Evolutionary conservation across 2,329 filamentous ascomycete genomes (phyloP), one percentile per base, ranked within the genome.

Genomic region (Simplicillium aogashimaense): DNA sequence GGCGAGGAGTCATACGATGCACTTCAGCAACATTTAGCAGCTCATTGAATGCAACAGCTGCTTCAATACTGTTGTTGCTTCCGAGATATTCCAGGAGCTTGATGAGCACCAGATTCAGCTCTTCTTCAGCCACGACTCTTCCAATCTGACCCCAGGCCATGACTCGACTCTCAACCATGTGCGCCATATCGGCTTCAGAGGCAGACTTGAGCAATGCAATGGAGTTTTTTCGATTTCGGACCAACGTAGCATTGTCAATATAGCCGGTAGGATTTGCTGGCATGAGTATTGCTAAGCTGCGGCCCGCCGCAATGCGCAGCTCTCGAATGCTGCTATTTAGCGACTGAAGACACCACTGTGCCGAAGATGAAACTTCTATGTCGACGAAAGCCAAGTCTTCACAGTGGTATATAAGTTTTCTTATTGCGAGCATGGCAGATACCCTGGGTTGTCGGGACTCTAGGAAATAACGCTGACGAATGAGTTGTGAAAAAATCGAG

Each of bases 11-110:
- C 30, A 76, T 68, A 3, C 70, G 68, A 32, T 79, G 73, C 36
- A 70, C 66, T 38, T 81, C 74, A 2, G 88, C 83, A 37, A 97
- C 69, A 44, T 78, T 80, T 15, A 83, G 69, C 31, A 95, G 66
- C 60, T 95, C 89, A 48, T 84, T 83, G 56, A 88, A 92, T 3
- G 90, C 86, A 47, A 88, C 76, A 4, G 82, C 83, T 39, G 82
- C 86, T 8, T 94, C 69, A 28, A 95, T 74, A 31, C 77, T 75
- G 56, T 94, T 95, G 33, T 76, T 69, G 61, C 92, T 83, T 7
- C 90, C 90, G 8, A 97, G 69, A 54, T 92, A 95, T 43, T 94
- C 85, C 8, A 95, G 70, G 7, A 97, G 72, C 48, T 85, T 81
- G 41, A 94, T 72, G 25, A 98, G 67, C 16, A 92, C 83, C 39